Percentiles rank a stretch among this genome's conserved stretches.
phyloP scores from a whole-genome alignment of 2,329 filamentous ascomycete genomes.

The Fusarium neocosmosporiellum region DNA sequence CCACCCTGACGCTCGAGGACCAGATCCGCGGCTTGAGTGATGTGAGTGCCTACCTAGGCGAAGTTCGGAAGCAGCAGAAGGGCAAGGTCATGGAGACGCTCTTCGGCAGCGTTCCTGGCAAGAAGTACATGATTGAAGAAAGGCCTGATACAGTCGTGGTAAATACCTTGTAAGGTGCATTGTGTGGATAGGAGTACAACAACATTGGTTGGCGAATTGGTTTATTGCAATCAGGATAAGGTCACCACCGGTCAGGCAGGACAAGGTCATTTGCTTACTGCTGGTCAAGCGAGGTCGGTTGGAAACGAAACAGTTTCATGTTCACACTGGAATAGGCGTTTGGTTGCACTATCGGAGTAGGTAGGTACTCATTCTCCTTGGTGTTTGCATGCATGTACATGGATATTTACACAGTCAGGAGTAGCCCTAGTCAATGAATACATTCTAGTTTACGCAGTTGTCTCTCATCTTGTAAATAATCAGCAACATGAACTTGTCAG shows the following conservation, averaged over 20 bases:
- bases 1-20: slow-evolving; percentile 80
- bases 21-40: slow-evolving; percentile 87
- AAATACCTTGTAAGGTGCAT: slow-evolving; percentile 22
- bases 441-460: background rate
- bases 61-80: slow-evolving; percentile 82
- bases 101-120: slow-evolving; percentile 64
- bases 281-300: background rate
- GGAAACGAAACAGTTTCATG: background rate
- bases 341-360: background rate
- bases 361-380: background rate
- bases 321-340: background rate
- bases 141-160: slow-evolving; percentile 33
- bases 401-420: background rate
- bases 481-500: background rate
- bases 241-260: background rate
- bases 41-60: slow-evolving; percentile 81
- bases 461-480: background rate
- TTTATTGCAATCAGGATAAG: background rate
- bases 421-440: background rate
- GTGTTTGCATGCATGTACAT: background rate
- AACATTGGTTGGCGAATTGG: background rate
- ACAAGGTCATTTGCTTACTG: background rate
- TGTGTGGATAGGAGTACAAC: background rate
- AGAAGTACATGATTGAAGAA: slow-evolving; percentile 49
- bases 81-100: slow-evolving; percentile 84